Base-by-base conservation (phyloP, 1,139 yeast genomes). In the Protomyces pachydermus region DNA sequence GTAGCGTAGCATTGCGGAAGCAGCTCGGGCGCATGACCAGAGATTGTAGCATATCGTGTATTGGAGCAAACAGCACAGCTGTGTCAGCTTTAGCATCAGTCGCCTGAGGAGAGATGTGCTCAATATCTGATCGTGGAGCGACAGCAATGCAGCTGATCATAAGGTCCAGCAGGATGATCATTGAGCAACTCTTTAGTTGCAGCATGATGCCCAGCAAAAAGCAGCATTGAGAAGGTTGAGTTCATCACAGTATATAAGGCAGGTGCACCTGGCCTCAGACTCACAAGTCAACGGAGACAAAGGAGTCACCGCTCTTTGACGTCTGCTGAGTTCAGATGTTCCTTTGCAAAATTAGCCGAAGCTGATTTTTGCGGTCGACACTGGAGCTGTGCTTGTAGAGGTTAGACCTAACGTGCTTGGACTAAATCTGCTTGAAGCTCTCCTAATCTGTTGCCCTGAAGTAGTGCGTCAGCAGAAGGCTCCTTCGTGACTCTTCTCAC, bases 1-100 rank as follows among this genome's bases (percentile, higher is more conserved):
- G 39, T 4, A 53, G 28, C 9, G 56, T 52, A 1, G 65, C 56
- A 25, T 37, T 28, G 16, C 63, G 25, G 20, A 57, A 63, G 45
- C 65, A 63, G 53, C 55, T 58, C 2, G 65, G 54, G 4, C 62
- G 28, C 18, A 28, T 12, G 4, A 57, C 16, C 9, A 63, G 20
- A 20, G 62, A 39, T 6, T 42, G 37, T 6, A 63, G 48, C 25
- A 20, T 20, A 4, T 18, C 20, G 12, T 20, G 48, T n/a, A 42
- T 20, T 16, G 48, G 25, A 6, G 5, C 23, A 16, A 42, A 42
- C 3, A 42, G 48, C 10, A 18, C 8, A 42, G 48, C 48, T n/a
- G 25, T 18, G 3, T 42, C 42, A 38, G 42, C 42, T 9, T 37
- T 12, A 5, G 9, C 14, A 9, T 37, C 16, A 5, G 16, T n/a